Evolutionary conservation across 768 basidiomycete genomes (phyloP).

Genomic region (Leccinum longicurvipes): DNA sequence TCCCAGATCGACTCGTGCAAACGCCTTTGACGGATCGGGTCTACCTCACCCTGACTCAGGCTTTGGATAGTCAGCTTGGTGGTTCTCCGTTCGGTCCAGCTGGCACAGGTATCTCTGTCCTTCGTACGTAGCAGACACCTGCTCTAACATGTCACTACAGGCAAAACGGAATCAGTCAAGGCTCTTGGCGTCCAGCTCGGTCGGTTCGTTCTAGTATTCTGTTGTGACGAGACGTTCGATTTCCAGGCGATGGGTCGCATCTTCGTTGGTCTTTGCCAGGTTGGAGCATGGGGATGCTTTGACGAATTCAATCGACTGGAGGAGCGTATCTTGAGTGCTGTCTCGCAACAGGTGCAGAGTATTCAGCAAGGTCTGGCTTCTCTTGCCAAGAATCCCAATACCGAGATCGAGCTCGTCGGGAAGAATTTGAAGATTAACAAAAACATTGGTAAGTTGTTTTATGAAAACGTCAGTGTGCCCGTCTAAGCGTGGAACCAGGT

Average conservation of each 20-base stretch:
- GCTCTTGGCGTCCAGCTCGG: conserved; percentile 96
- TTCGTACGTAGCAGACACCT: not conserved
- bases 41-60: conserved; percentile 95
- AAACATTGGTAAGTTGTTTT: conserved; percentile 68
- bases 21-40: conserved; percentile 97
- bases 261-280: conserved; percentile 97
- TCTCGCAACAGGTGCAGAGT: conserved; percentile 98
- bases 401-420: conserved; percentile 93
- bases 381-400: conserved; percentile 76
- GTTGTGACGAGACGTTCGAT: conserved; percentile 99
- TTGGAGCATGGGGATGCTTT: conserved; percentile 98
- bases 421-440: conserved; percentile 90
- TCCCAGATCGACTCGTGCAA: conserved; percentile 94
- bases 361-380: conserved; percentile 95
- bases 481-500: conserved; percentile 41
- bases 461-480: not conserved
- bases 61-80: conserved; percentile 90
- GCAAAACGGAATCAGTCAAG: conserved; percentile 99
- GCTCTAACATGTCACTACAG: conserved; percentile 36
- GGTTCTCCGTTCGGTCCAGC: conserved; percentile 98
- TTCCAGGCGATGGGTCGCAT: conserved; percentile 99
- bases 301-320: conserved; percentile 98
- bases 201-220: conserved; percentile 99
- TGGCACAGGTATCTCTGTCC: conserved; percentile 68
- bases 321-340: conserved; percentile 95